phyloP scores from a whole-genome alignment of 306 rosid species.

The Cucurbita ficifolia region DNA sequence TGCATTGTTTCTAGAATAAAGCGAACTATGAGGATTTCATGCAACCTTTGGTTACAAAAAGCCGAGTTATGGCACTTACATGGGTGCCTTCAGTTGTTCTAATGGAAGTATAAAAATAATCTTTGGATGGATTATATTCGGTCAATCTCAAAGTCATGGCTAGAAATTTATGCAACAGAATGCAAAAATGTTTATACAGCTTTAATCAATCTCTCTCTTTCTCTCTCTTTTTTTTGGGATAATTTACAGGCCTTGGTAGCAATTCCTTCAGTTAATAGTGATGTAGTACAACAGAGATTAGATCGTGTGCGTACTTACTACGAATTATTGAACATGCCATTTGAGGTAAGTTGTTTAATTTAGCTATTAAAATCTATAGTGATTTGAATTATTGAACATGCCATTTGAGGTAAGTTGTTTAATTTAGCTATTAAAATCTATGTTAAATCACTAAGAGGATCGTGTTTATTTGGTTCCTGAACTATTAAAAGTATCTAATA shows the following conservation, averaged over 20 bases:
- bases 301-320: slow-evolving; percentile 91
- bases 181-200: neutral
- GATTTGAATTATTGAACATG: slow-evolving; percentile 96
- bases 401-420: slow-evolving; percentile 77
- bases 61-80: neutral
- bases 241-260: slow-evolving; percentile 78
- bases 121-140: neutral
- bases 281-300: slow-evolving; percentile 72
- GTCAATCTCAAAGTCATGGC: neutral
- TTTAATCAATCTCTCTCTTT: neutral
- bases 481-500: no score
- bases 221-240: no score
- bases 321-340: slow-evolving; percentile 95
- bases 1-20: neutral
- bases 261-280: slow-evolving; percentile 77
- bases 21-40: no score
- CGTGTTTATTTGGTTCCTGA: neutral
- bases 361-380: neutral
- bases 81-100: neutral
- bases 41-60: neutral
- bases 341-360: slow-evolving; percentile 55
- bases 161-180: neutral
- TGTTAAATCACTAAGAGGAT: no score
- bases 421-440: neutral
- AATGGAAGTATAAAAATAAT: neutral